Conservation (phyloP, 306 rosid species). For the Hippophae rhamnoides region DNA sequence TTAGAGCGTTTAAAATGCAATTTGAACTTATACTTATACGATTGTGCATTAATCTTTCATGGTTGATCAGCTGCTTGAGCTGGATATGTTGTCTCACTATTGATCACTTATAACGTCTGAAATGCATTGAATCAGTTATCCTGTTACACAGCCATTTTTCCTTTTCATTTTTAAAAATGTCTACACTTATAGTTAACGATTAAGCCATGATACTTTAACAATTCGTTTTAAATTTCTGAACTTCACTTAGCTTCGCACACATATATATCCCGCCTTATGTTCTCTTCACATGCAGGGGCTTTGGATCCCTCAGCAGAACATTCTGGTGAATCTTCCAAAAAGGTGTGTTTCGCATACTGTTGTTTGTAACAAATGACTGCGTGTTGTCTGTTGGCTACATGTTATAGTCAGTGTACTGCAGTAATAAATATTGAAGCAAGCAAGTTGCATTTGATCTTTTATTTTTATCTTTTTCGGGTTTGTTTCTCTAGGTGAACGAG, state of each 20-base stretch:
- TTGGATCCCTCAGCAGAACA: constrained; percentile 36
- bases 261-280: constrained; percentile 7
- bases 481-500: constrained; percentile 43
- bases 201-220: background rate
- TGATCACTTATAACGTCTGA: too few species aligned
- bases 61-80: too few species aligned
- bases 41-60: too few species aligned
- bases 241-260: background rate
- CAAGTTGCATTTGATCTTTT: background rate
- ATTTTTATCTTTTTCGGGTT: background rate
- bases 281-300: constrained; percentile 41
- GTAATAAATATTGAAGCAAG: too few species aligned
- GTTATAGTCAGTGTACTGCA: too few species aligned
- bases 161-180: too few species aligned
- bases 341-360: constrained; percentile 34
- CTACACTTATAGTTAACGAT: too few species aligned
- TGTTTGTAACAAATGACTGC: background rate
- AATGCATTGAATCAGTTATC: too few species aligned
- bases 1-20: background rate
- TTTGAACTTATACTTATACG: too few species aligned
- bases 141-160: too few species aligned
- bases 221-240: background rate
- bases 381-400: too few species aligned
- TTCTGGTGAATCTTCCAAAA: constrained; percentile 45
- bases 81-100: too few species aligned